These are phyloP conservation scores for Ormosia emarginata DNA, from an alignment of 306 rosid genomes.

Conservation along the genomic window DNA sequence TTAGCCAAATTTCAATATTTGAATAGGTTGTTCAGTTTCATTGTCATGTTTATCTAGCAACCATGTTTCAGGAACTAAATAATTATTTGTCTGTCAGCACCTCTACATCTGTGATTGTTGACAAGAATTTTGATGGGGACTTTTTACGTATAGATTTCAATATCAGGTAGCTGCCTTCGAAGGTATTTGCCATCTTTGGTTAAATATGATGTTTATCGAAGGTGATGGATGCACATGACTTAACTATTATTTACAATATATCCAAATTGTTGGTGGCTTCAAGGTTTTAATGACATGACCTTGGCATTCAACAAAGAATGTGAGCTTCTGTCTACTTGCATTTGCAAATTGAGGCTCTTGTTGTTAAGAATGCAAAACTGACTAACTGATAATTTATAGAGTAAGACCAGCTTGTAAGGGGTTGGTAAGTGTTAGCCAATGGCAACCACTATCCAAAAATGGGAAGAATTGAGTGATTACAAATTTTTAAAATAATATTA, in stretches of 20 bases:
- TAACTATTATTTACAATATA: not conserved
- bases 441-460: too few species aligned
- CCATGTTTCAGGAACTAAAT: constrained; percentile 58
- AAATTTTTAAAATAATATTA: too few species aligned
- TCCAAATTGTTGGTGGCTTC: constrained; percentile 2
- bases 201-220: not conserved
- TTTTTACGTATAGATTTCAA: constrained; percentile 81
- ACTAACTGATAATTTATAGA: not conserved
- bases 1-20: not conserved
- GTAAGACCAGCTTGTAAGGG: not conserved
- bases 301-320: not conserved
- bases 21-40: not conserved
- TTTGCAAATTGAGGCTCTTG: not conserved
- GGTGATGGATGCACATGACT: not conserved
- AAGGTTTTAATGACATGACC: constrained; percentile 4
- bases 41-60: not conserved
- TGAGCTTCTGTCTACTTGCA: not conserved
- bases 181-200: not conserved
- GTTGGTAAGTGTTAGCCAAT: not conserved
- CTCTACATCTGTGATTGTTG: constrained; percentile 85
- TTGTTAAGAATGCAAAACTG: not conserved
- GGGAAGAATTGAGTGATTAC: too few species aligned
- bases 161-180: constrained; percentile 57
- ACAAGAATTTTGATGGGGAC: constrained; percentile 82
- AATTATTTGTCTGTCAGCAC: constrained; percentile 75